Conservation (phyloP, 2,329 filamentous ascomycete species). For the Fusarium stilboides region DNA sequence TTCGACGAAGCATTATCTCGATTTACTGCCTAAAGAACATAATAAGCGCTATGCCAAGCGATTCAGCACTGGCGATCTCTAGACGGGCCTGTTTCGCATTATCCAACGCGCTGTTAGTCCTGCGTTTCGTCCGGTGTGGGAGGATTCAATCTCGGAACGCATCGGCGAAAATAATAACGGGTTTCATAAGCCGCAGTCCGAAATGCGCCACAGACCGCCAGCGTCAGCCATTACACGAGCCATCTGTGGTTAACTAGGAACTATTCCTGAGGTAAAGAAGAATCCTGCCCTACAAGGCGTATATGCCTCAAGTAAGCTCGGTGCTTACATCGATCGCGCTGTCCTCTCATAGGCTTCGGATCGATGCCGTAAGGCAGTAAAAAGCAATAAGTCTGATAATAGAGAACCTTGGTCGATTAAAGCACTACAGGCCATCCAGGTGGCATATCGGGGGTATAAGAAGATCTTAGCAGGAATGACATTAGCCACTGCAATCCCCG, state of each 20-base stretch:
- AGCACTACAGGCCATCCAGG: background rate
- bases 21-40: background rate
- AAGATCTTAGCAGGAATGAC: background rate
- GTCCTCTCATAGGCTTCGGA: conserved; percentile 1
- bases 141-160: background rate
- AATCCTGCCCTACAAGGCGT: conserved; percentile 3
- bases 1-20: background rate
- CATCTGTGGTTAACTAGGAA: conserved; percentile 5
- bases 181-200: background rate
- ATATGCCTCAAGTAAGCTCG: conserved; percentile 3
- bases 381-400: conserved; percentile 5
- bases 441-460: conserved; percentile 3
- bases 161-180: background rate
- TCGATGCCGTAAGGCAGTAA: background rate
- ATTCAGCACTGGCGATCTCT: background rate
- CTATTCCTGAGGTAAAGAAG: conserved; percentile 7
- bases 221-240: background rate
- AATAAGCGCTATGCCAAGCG: background rate
- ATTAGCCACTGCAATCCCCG: background rate
- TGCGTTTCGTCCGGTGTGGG: background rate
- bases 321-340: conserved; percentile 2
- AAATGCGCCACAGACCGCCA: background rate
- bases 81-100: background rate
- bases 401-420: conserved; percentile 1
- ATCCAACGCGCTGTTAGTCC: background rate